A percentile compares a stretch with the other conserved stretches of the same genome.
Conservation (phyloP, 208 protist genomes). For the Trypanosoma avium region DNA sequence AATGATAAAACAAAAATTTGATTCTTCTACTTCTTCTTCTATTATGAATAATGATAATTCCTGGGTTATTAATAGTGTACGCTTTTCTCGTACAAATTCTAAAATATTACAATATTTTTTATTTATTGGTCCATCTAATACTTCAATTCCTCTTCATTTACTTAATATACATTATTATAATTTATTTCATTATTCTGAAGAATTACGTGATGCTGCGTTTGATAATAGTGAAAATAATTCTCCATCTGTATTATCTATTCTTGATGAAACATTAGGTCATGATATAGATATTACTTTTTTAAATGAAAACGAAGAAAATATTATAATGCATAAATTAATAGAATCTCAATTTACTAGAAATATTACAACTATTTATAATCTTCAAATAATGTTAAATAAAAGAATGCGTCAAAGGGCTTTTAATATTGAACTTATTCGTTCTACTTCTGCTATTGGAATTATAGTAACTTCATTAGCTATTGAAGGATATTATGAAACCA, state of each 20-base stretch:
- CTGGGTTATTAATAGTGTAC: conserved; percentile 74
- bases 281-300: not conserved
- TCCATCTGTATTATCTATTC: conserved; percentile 47
- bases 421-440: conserved; percentile 80
- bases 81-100: conserved; percentile 34
- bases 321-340: conserved; percentile 1
- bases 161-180: conserved; percentile 71
- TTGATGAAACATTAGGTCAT: conserved; percentile 46
- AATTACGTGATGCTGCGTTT: conserved; percentile 29
- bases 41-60: not conserved
- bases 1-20: not conserved
- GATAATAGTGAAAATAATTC: not conserved
- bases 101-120: conserved; percentile 57
- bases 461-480: conserved; percentile 83
- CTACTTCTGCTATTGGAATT: conserved; percentile 79
- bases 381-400: conserved; percentile 29
- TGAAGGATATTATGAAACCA: conserved; percentile 78
- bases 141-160: conserved; percentile 55
- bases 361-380: not conserved
- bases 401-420: conserved; percentile 72
- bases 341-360: conserved; percentile 1
- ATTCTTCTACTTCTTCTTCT: not conserved
- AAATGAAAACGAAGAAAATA: not conserved
- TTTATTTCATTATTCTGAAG: conserved; percentile 57
- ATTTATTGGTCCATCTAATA: conserved; percentile 54